Evolutionary conservation across 805 yeast species (phyloP).

Genomic region (Cyberlindnera sargentensis): DNA sequence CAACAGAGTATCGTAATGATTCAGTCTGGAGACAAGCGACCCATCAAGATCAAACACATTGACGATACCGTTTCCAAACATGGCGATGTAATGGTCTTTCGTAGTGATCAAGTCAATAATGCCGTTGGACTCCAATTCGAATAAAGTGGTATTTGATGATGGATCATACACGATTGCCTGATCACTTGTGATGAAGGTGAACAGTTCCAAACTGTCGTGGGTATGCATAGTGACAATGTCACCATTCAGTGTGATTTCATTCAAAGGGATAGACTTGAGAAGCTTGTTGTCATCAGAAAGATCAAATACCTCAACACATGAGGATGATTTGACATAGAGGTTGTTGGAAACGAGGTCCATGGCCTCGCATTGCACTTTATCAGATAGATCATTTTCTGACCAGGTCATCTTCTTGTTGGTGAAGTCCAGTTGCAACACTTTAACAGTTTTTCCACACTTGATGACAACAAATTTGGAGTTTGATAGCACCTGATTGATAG

Average conservation of each 20-base stretch:
- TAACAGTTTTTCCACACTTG: no score
- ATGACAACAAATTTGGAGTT: no score
- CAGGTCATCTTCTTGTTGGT: no score
- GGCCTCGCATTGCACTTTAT: background rate
- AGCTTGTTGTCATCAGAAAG: background rate
- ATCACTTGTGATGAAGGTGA: background rate
- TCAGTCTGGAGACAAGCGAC: background rate
- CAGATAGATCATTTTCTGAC: no score
- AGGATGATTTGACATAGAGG: background rate
- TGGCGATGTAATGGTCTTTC: background rate
- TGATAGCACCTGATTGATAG: no score
- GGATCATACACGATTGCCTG: background rate
- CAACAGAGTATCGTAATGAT: conserved; percentile 1
- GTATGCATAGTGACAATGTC: no score
- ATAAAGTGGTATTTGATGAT: background rate
- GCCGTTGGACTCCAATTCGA: background rate
- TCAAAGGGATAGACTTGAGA: background rate
- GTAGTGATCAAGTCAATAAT: background rate
- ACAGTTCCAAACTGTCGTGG: background rate
- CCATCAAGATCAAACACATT: conserved; percentile 1
- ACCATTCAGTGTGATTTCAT: background rate
- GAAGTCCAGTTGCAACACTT: no score
- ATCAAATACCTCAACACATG: background rate
- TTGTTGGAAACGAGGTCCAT: background rate
- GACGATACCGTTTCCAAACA: conserved; percentile 5